A percentile compares a stretch with the other conserved stretches of the same genome.
These are phyloP conservation scores for Circinella minor DNA, from an alignment of 371 early-diverging fungal genomes.

Conservation along the genomic window DNA sequence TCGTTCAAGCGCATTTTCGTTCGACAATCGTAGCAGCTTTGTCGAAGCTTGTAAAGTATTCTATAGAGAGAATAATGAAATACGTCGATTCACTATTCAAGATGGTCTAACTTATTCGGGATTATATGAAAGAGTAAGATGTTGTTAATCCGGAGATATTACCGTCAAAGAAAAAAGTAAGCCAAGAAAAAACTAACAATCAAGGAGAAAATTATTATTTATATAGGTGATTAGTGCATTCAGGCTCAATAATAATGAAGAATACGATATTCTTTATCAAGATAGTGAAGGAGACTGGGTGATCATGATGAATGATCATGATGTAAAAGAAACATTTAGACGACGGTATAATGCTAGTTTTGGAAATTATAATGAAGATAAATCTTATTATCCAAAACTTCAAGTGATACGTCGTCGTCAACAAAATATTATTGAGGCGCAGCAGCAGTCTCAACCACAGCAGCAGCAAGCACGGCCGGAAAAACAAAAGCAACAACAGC, in stretches of 20 bases:
- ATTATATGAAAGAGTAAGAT: neutral
- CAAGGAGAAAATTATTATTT: neutral
- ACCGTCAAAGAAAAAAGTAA: too few relatives aligned
- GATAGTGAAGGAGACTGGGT: conserved; percentile 1
- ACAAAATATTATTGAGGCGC: neutral
- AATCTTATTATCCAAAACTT: neutral
- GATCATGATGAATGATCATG: neutral
- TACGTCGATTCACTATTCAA: neutral
- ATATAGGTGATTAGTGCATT: neutral
- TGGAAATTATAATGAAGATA: neutral
- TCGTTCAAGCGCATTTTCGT: too few relatives aligned
- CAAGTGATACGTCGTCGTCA: neutral
- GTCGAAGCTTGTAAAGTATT: neutral
- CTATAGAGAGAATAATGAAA: neutral
- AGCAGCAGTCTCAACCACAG: conserved; percentile 6
- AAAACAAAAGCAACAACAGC: neutral
- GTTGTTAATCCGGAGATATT: neutral
- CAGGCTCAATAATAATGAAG: neutral
- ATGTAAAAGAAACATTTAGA: neutral
- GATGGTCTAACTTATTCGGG: neutral
- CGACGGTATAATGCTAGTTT: neutral
- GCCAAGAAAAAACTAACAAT: too few relatives aligned
- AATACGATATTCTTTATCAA: conserved; percentile 5
- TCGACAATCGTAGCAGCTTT: too few relatives aligned
- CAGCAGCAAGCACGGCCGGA: conserved; percentile 1